Evolutionary conservation across 352 stramenopile species (phyloP), one percentile per base, ranked within the genome.

Genomic region (Pythium brachiatum): DNA sequence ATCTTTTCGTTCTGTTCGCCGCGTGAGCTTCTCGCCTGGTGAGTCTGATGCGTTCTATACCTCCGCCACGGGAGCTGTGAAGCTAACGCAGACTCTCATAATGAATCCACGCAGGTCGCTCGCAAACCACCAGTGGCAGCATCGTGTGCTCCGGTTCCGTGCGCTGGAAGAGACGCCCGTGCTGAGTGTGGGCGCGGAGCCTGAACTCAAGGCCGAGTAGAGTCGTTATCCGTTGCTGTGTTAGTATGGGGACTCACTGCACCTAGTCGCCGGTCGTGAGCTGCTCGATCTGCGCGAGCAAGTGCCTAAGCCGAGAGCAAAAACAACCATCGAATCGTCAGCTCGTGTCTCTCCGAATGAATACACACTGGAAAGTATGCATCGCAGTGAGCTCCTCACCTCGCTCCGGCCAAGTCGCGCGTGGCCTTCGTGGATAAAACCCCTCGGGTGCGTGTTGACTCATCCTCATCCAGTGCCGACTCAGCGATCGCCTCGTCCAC

Each of bases 371-470:
- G 13, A 39, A 39, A 39, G 20, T 27, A 26, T 26, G 20, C 25
- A 16, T 52, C 8, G 44, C 25, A 54, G 15, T 23, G 25, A 54
- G 15, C 47, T 27, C n/a, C 69, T 56, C 76, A 87, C 80, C 72
- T 84, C 5, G 78, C 78, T 13, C 58, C 44, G 12, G 70, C 60
- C 20, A 88, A 47, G 31, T 82, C 70, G 31, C 47, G 72, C 3
- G 68, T 69, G 7, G 77, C 77, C 66, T 88, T 81, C 27, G 69
- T 68, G 0, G 68, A 62, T 41, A 87, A 53, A 20, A 75, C 36
- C 7, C 31, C 21, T 16, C 9, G 27, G 41, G 43, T 18, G 3
- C 3, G 43, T n/a, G 20, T 20, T 18, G 43, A 51, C 39, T 46
- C 39, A 12, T 12, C 16, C 11, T 51, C 43, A n/a, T 46, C 39